Percentiles rank a stretch among this genome's conserved stretches.
These are phyloP conservation scores for Yarrowia bubula DNA, from an alignment of 805 yeast species.

Conservation along the genomic window DNA sequence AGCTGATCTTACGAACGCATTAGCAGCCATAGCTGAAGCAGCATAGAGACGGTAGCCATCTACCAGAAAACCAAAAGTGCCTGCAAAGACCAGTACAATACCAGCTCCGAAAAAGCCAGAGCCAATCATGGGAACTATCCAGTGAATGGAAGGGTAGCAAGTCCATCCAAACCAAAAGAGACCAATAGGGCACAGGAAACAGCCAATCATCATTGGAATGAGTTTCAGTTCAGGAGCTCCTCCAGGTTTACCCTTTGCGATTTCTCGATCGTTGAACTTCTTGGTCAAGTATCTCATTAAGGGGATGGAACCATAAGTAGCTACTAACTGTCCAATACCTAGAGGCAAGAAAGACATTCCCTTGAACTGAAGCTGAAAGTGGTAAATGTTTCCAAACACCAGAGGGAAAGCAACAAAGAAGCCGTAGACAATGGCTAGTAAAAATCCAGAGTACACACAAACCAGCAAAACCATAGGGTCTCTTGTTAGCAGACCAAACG, in stretches of 20 bases:
- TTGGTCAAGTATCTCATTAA: constrained; percentile 45
- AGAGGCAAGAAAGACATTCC: constrained; percentile 61
- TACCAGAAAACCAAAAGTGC: constrained; percentile 57
- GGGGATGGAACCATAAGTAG: constrained; percentile 50
- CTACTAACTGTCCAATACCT: constrained; percentile 54
- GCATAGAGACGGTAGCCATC: constrained; percentile 40
- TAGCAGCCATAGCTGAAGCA: constrained; percentile 69
- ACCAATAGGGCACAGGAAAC: constrained; percentile 57
- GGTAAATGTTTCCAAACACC: constrained; percentile 49
- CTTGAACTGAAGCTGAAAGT: constrained; percentile 47
- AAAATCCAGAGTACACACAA: constrained; percentile 62
- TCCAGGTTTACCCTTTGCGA: constrained; percentile 50
- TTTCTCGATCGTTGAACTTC: constrained; percentile 34
- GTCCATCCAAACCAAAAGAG: constrained; percentile 74
- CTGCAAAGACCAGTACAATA: constrained; percentile 62
- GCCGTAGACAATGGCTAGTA: constrained; percentile 64
- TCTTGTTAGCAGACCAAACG: constrained; percentile 50
- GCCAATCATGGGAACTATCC: constrained; percentile 66
- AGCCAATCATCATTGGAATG: constrained; percentile 57
- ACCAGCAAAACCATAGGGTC: constrained; percentile 65
- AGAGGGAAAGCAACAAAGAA: constrained; percentile 60
- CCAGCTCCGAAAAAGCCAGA: constrained; percentile 54
- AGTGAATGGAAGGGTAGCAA: constrained; percentile 53
- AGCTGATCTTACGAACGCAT: constrained; percentile 71
- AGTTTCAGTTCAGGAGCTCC: constrained; percentile 57